A percentile compares a stretch with the other conserved stretches of the same genome.
phyloP scores from a whole-genome alignment of 225 moss, liverwort and hornwort species.

The Marchantia paleacea region DNA sequence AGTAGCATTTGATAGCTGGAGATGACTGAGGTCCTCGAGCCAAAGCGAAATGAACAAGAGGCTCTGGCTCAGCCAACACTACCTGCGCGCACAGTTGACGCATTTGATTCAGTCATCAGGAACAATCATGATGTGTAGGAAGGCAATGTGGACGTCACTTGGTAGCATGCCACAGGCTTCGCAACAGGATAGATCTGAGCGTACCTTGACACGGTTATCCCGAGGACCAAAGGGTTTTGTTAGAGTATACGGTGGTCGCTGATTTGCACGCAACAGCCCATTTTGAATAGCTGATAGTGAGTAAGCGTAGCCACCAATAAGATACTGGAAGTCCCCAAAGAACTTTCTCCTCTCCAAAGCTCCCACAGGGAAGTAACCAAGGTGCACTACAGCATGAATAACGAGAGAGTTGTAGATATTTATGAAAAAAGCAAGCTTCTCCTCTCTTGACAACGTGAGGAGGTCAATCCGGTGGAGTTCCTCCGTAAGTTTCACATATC shows the following conservation, averaged over 20 bases:
- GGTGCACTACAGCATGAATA: conserved; percentile 35
- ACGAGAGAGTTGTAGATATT: conserved; percentile 31
- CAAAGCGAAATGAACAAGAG: conserved; percentile 31
- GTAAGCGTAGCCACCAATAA: conserved; percentile 31
- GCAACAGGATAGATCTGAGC: background rate
- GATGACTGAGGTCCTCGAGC: conserved; percentile 32
- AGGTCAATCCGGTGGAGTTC: conserved; percentile 33
- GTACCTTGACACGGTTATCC: conserved; percentile 29
- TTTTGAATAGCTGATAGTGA: conserved; percentile 33
- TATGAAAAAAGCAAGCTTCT: conserved; percentile 29
- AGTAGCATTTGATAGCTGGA: conserved; percentile 35
- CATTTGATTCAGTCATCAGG: background rate
- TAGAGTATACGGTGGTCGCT: conserved; percentile 28
- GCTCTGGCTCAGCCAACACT: conserved; percentile 26
- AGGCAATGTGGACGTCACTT: background rate
- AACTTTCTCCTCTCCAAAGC: conserved; percentile 30
- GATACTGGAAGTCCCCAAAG: conserved; percentile 34
- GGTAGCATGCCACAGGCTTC: background rate
- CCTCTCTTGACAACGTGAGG: conserved; percentile 23
- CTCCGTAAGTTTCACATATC: conserved; percentile 32
- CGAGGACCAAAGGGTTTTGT: conserved; percentile 26
- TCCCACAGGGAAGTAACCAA: conserved; percentile 29
- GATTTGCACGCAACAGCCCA: conserved; percentile 31
- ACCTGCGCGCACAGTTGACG: conserved; percentile 10
- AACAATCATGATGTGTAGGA: background rate